Conservation (phyloP, 257 asterid genomes). For the Lithospermum erythrorhizon region DNA sequence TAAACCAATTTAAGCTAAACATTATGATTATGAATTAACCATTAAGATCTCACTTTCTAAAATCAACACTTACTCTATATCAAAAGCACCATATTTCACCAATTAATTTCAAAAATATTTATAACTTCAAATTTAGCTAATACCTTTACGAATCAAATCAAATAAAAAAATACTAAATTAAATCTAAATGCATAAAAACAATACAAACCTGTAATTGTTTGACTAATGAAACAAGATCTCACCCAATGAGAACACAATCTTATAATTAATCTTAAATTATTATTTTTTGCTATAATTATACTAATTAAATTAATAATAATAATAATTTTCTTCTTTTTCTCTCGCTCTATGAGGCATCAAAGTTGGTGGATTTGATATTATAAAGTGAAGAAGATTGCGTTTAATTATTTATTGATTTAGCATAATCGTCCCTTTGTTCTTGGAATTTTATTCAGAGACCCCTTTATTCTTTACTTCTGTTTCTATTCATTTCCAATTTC, state of each 20-base stretch:
- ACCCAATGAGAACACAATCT: too few relatives aligned
- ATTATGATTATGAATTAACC: background rate
- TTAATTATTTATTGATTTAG: constrained; percentile 7
- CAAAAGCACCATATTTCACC: background rate
- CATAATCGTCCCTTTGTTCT: constrained; percentile 7
- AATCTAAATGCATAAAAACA: constrained; percentile 1
- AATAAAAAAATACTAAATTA: too few relatives aligned
- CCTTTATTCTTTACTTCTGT: background rate
- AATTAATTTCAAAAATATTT: too few relatives aligned
- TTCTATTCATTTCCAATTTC: too few relatives aligned
- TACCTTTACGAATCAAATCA: too few relatives aligned
- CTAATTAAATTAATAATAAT: too few relatives aligned
- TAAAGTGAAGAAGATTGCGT: constrained; percentile 7
- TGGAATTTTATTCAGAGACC: constrained; percentile 1
- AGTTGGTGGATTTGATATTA: constrained; percentile 8
- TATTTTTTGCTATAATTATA: too few relatives aligned
- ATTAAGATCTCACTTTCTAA: background rate
- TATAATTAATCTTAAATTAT: background rate
- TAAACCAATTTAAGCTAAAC: background rate
- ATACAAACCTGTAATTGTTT: constrained; percentile 4
- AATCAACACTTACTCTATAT: background rate
- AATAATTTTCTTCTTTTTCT: too few relatives aligned
- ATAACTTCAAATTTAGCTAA: background rate
- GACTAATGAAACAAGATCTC: background rate
- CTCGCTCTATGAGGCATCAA: background rate